Conservation (phyloP, 148 eudicot species). For the Rhododendron griersonianum region DNA sequence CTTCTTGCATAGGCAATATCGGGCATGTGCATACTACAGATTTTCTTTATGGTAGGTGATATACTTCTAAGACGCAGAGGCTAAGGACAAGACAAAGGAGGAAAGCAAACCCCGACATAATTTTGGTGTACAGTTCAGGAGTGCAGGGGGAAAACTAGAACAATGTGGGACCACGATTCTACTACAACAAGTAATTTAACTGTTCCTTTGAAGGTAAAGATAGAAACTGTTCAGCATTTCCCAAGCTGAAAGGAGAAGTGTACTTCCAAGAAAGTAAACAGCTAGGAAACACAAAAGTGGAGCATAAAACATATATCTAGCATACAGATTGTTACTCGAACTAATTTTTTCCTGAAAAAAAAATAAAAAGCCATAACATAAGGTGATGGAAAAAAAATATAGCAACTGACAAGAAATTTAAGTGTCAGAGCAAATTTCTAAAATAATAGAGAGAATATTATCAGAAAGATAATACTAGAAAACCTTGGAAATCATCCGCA, state of each 20-base stretch:
- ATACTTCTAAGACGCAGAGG: not conserved
- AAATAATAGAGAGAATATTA: not conserved
- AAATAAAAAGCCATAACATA: not conserved
- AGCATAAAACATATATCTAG: not conserved
- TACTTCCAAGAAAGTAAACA: not conserved
- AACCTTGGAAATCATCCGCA: conserved; percentile 77
- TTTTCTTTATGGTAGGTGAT: not conserved
- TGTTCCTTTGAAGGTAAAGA: not conserved
- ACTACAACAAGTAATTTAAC: not conserved
- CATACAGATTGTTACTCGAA: not conserved
- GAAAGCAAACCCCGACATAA: not conserved
- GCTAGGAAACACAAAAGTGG: not conserved
- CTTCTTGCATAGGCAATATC: not conserved
- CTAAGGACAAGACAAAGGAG: not conserved
- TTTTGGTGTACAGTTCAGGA: not conserved
- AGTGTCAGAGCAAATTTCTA: not conserved
- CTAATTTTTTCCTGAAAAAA: not conserved
- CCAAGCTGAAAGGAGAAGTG: not conserved
- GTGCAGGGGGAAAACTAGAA: not conserved
- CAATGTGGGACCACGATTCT: not conserved
- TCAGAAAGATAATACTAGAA: not conserved
- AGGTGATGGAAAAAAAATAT: not conserved
- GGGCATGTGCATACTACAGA: not conserved
- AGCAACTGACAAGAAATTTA: not conserved
- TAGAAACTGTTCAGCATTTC: not conserved